Percentiles rank a stretch among this genome's conserved stretches.
These are phyloP conservation scores for Pseudocercospora cruenta DNA, from an alignment of 2,329 filamentous ascomycete species.

Conservation along the genomic window DNA sequence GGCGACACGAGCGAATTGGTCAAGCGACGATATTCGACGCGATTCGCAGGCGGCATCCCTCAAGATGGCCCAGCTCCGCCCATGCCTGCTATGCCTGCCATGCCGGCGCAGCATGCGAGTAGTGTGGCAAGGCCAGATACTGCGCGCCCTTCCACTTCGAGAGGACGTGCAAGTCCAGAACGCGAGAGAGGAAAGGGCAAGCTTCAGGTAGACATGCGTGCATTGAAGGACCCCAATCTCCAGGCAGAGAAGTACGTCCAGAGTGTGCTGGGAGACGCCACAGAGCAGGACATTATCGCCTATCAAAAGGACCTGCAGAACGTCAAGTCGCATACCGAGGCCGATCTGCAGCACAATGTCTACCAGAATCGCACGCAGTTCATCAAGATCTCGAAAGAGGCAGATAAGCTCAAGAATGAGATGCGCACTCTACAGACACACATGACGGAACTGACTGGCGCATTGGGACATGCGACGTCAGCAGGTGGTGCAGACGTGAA, in stretches of 20 bases:
- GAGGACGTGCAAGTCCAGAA: slow-evolving; percentile 43
- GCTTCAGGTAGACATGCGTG: slow-evolving; percentile 74
- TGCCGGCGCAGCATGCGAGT: slow-evolving; percentile 60
- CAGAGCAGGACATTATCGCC: slow-evolving; percentile 81
- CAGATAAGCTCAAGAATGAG: slow-evolving; percentile 93
- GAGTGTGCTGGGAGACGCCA: slow-evolving; percentile 75
- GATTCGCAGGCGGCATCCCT: slow-evolving; percentile 71
- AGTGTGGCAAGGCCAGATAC: slow-evolving; percentile 14
- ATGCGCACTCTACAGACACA: slow-evolving; percentile 89
- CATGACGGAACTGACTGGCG: slow-evolving; percentile 80
- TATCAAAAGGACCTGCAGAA: slow-evolving; percentile 77
- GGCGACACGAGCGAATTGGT: slow-evolving; percentile 74
- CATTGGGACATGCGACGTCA: slow-evolving; percentile 52
- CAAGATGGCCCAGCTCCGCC: slow-evolving; percentile 67
- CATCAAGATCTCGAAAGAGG: slow-evolving; percentile 99
- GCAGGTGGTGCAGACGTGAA: slow-evolving; percentile 43
- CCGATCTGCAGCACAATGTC: slow-evolving; percentile 90
- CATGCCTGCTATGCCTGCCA: slow-evolving; percentile 64
- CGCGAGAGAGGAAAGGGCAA: slow-evolving; percentile 41
- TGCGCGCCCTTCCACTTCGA: slow-evolving; percentile 24
- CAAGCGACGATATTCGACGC: slow-evolving; percentile 90
- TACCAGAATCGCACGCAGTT: slow-evolving; percentile 98
- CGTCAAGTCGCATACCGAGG: slow-evolving; percentile 75
- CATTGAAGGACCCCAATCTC: slow-evolving; percentile 77
- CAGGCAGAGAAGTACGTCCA: slow-evolving; percentile 71